phyloP scores from a whole-genome alignment of 2,329 filamentous ascomycete genomes.

The Colletotrichum cordylinicola region DNA sequence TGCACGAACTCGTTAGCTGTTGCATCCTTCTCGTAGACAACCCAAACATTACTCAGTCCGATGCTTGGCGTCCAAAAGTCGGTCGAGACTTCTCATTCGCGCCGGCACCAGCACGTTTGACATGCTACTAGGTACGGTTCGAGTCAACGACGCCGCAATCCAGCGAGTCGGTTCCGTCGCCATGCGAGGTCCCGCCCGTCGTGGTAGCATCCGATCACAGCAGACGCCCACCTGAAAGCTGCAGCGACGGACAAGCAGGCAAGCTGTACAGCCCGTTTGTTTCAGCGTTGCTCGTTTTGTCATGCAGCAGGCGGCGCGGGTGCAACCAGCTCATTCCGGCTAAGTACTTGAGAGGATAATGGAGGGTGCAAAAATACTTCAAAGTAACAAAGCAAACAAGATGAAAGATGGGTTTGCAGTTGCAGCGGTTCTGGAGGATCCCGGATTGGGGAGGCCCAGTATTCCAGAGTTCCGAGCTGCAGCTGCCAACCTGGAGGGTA shows the following conservation, averaged over 20 bases:
- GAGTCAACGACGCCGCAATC: neutral
- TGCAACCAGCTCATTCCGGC: neutral
- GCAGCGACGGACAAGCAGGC: neutral
- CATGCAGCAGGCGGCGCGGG: neutral
- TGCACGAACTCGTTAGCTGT: neutral
- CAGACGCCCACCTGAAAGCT: neutral
- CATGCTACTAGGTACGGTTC: neutral
- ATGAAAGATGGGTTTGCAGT: neutral
- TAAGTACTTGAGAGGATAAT: neutral
- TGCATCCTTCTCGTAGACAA: neutral
- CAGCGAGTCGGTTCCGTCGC: neutral
- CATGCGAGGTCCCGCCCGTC: neutral
- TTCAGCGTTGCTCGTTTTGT: neutral
- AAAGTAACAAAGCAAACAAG: neutral
- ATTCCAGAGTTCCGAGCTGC: neutral
- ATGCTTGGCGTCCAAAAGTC: neutral
- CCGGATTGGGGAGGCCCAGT: neutral
- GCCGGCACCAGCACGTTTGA: neutral
- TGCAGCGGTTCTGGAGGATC: neutral
- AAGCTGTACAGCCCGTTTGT: neutral
- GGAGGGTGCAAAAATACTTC: neutral
- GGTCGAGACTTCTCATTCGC: neutral
- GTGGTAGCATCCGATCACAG: neutral
- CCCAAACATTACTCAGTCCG: neutral
- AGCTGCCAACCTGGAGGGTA: neutral